A percentile compares a stretch with the other conserved stretches of the same genome.
These are phyloP conservation scores for Grammothele lineata DNA, from an alignment of 768 basidiomycete genomes.

Conservation along the genomic window DNA sequence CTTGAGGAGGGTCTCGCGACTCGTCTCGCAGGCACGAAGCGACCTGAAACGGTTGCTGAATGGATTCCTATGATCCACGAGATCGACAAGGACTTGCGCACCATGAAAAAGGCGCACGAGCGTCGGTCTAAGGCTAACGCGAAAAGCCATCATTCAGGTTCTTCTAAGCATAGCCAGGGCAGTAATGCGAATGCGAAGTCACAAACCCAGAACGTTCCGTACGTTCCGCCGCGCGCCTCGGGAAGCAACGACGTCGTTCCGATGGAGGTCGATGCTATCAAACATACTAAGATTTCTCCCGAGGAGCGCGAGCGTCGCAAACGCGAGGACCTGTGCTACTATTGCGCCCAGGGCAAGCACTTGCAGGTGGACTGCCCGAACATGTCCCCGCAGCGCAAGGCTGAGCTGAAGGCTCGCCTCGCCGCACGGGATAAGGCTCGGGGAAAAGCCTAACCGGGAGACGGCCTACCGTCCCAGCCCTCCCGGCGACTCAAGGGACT, in stretches of 20 bases:
- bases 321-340: constrained; percentile 30
- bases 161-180: too few species aligned
- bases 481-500: constrained; percentile 14
- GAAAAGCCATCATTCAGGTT: too few species aligned
- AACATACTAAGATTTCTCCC: constrained; percentile 25
- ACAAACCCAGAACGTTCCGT: too few species aligned
- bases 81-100: too few species aligned
- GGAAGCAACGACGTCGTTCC: constrained; percentile 6
- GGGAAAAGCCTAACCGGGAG: constrained; percentile 26
- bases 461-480: constrained; percentile 13
- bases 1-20: too few species aligned
- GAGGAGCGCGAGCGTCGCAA: constrained; percentile 24
- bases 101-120: too few species aligned
- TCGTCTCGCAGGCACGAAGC: too few species aligned
- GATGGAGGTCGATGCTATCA: constrained; percentile 18
- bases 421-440: neutral
- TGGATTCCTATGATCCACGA: too few species aligned
- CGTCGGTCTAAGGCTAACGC: too few species aligned
- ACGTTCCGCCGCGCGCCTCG: neutral
- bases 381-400: constrained; percentile 17
- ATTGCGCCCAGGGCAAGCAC: constrained; percentile 32
- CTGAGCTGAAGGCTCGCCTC: neutral
- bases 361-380: constrained; percentile 25
- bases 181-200: too few species aligned
- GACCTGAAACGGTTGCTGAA: too few species aligned